These are phyloP conservation scores for Rutstroemia sp. DNA, from an alignment of 2,329 filamentous ascomycete species.

Conservation along the genomic window DNA sequence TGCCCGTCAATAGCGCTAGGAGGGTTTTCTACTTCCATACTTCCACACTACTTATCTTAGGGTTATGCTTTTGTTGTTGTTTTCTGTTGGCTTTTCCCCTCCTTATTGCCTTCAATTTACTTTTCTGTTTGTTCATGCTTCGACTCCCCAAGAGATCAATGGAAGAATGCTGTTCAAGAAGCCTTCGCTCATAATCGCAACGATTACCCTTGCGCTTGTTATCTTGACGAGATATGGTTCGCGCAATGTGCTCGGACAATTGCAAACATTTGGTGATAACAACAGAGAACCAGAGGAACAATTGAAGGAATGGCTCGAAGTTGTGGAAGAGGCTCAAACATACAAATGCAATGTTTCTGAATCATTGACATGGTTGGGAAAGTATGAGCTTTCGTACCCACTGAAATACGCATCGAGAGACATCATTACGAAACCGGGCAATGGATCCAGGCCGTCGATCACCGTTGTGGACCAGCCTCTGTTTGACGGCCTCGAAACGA, in stretches of 20 bases:
- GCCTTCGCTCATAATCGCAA: neutral
- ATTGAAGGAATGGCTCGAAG: too few species aligned
- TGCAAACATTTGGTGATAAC: too few species aligned
- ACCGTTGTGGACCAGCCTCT: conserved; percentile 23
- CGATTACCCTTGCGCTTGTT: neutral
- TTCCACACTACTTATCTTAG: neutral
- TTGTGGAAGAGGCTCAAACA: too few species aligned
- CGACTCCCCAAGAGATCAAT: neutral
- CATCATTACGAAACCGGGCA: conserved; percentile 17
- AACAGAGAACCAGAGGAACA: too few species aligned
- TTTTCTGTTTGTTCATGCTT: neutral
- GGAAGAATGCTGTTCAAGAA: neutral
- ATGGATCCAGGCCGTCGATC: conserved; percentile 17
- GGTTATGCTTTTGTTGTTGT: neutral
- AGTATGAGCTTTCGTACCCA: conserved; percentile 24
- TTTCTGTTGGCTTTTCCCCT: neutral
- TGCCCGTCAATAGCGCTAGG: neutral
- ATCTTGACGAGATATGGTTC: neutral
- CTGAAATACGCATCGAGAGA: conserved; percentile 26
- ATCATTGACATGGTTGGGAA: conserved; percentile 1
- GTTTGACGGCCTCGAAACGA: conserved; percentile 17
- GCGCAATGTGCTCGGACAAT: neutral
- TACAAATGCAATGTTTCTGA: neutral
- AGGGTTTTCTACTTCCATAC: neutral
- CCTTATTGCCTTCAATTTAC: neutral